A percentile compares a stretch with the other conserved stretches of the same genome.
Evolutionary conservation across 2,329 filamentous ascomycete genomes (phyloP).

Genomic region (Erysiphe pulchra): DNA sequence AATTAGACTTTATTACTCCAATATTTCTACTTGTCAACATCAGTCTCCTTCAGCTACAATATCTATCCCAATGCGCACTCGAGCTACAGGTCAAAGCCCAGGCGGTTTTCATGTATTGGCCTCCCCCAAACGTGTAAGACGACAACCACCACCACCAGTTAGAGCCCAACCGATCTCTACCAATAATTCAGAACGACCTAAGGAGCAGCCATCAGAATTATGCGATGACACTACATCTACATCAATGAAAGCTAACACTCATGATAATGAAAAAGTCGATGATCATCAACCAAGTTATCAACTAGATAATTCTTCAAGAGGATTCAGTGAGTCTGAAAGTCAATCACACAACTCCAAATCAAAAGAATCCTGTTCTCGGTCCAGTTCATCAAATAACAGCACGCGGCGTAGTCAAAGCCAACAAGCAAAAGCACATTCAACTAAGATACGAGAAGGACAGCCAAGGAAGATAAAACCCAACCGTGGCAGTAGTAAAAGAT

Average conservation of each 20-base stretch:
- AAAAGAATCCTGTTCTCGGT: neutral
- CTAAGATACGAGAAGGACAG: neutral
- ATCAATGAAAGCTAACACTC: neutral
- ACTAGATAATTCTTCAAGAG: neutral
- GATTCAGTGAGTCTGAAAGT: neutral
- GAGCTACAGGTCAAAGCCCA: constrained; percentile 1
- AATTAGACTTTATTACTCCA: too few species aligned
- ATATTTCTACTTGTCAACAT: too few species aligned
- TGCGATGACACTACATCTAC: neutral
- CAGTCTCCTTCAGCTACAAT: too few species aligned
- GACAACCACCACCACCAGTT: neutral
- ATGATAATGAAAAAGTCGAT: neutral
- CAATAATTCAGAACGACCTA: neutral
- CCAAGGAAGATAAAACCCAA: neutral
- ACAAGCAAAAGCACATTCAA: neutral
- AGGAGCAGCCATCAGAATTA: neutral
- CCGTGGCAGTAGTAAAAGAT: neutral
- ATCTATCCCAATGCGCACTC: neutral
- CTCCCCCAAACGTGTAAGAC: constrained; percentile 1
- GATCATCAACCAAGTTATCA: neutral
- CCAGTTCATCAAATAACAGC: neutral
- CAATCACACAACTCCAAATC: too few species aligned
- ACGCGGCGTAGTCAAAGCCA: neutral
- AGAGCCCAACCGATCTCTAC: too few species aligned
- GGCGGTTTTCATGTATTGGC: constrained; percentile 1